phyloP scores from a whole-genome alignment of 129 eudicot species.

The Lactuca saligna region DNA sequence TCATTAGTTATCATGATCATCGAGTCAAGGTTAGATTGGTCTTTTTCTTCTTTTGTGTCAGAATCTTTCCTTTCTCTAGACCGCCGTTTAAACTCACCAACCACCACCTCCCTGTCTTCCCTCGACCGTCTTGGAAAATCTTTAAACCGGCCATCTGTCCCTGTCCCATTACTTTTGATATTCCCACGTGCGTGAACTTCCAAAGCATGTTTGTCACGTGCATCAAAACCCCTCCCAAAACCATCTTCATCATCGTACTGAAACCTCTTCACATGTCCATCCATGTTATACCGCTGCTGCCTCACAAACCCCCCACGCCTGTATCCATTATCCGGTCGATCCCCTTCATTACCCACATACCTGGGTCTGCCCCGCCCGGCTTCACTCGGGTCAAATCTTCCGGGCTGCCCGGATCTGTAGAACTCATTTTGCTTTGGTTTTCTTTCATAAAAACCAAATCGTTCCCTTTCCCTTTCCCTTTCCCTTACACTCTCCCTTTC shows the following conservation, averaged over 20 bases:
- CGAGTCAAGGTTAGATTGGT: slow-evolving; percentile 19
- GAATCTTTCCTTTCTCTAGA: slow-evolving; percentile 27
- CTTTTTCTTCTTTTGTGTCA: slow-evolving; percentile 12
- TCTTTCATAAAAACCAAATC: slow-evolving; percentile 25
- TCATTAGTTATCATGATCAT: neutral
- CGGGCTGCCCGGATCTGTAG: slow-evolving; percentile 34
- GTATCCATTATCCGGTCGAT: slow-evolving; percentile 26
- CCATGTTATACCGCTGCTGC: slow-evolving; percentile 25
- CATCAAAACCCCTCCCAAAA: slow-evolving; percentile 28
- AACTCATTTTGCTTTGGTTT: slow-evolving; percentile 36
- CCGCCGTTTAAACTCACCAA: slow-evolving; percentile 24
- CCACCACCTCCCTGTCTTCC: slow-evolving; percentile 18
- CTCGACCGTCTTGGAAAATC: slow-evolving; percentile 34
- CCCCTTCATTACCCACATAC: slow-evolving; percentile 23
- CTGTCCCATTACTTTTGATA: slow-evolving; percentile 15
- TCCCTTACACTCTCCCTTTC: neutral
- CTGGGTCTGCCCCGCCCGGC: slow-evolving; percentile 36
- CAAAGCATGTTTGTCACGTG: slow-evolving; percentile 33
- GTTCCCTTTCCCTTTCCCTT: slow-evolving; percentile 12
- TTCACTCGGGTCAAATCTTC: slow-evolving; percentile 33
- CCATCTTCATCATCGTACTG: slow-evolving; percentile 26
- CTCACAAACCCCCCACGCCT: slow-evolving; percentile 32
- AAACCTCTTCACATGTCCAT: slow-evolving; percentile 23
- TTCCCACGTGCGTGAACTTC: slow-evolving; percentile 29
- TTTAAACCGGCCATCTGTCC: slow-evolving; percentile 34